Evolutionary conservation across 1,284 basidiomycete genomes (phyloP).

Genomic region (Pterulicium gracile): DNA sequence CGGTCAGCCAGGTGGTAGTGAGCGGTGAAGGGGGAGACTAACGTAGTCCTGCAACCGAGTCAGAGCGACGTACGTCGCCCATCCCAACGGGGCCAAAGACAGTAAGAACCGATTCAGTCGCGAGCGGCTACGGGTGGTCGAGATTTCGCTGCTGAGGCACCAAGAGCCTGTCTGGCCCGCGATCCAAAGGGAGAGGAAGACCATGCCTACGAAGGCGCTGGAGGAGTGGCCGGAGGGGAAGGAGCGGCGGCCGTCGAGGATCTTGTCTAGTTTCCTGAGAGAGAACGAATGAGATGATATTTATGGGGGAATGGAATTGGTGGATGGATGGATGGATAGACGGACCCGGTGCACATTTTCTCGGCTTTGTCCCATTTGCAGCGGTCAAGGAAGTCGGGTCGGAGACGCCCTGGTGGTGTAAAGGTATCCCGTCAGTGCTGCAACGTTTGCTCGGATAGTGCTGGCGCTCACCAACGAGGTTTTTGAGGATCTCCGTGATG

Average conservation of each 20-base stretch:
- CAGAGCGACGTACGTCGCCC: constrained; percentile 51
- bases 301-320: constrained; percentile 2
- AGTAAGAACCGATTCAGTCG: constrained; percentile 37
- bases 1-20: constrained; percentile 2
- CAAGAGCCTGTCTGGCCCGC: constrained; percentile 54
- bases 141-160: constrained; percentile 33
- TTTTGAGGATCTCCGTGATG: constrained; percentile 46
- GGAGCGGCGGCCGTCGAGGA: constrained; percentile 45
- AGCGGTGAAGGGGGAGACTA: constrained; percentile 18
- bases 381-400: constrained; percentile 59
- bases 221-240: constrained; percentile 66
- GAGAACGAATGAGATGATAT: constrained; percentile 2
- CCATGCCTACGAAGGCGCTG: constrained; percentile 53
- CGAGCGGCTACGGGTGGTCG: constrained; percentile 25
- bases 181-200: constrained; percentile 50
- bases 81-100: constrained; percentile 39
- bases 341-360: constrained; percentile 45
- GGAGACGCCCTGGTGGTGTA: constrained; percentile 39
- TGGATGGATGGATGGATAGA: constrained; percentile 1
- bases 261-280: constrained; percentile 24
- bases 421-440: too few relatives aligned
- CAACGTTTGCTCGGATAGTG: too few relatives aligned
- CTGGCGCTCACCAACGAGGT: constrained; percentile 39
- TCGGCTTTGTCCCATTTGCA: constrained; percentile 46
- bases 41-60: constrained; percentile 58